Evolutionary conservation across 73 alveolate genomes (phyloP).

Genomic region (Tetrahymena elliotti): DNA sequence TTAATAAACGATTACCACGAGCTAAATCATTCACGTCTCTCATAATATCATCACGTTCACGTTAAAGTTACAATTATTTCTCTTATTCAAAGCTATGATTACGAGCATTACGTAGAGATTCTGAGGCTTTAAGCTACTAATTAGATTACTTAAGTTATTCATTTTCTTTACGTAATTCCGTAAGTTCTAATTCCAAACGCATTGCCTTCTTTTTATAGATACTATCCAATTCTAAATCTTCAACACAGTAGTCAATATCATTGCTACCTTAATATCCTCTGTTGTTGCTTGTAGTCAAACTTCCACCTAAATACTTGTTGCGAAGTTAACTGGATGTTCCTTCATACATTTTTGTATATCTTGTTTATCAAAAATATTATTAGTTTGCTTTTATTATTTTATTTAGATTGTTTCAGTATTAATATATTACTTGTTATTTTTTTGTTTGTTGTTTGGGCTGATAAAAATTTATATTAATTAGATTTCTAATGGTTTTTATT

Average conservation of each 20-base stretch:
- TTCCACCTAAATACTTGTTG: neutral
- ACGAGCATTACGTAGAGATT: neutral
- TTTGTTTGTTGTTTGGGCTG: neutral
- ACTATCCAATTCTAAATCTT: neutral
- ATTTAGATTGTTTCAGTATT: neutral
- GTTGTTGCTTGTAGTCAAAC: neutral
- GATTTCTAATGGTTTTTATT: neutral
- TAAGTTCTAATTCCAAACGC: neutral
- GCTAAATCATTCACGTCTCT: neutral
- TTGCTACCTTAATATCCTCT: neutral
- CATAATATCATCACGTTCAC: neutral
- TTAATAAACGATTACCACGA: neutral
- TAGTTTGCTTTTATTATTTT: neutral
- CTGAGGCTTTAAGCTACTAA: neutral
- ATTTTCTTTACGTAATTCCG: neutral
- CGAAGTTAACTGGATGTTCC: neutral
- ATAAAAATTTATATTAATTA: neutral
- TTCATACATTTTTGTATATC: neutral
- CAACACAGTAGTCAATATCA: neutral
- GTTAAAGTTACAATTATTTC: neutral
- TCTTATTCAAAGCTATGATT: neutral
- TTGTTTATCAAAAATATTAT: neutral
- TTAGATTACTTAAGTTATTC: neutral
- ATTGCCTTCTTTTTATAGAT: neutral
- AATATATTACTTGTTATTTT: neutral